Evolutionary conservation across 2,329 filamentous ascomycete genomes (phyloP), one percentile per base, ranked within the genome.

Genomic region (Elsinoe fawcettii): DNA sequence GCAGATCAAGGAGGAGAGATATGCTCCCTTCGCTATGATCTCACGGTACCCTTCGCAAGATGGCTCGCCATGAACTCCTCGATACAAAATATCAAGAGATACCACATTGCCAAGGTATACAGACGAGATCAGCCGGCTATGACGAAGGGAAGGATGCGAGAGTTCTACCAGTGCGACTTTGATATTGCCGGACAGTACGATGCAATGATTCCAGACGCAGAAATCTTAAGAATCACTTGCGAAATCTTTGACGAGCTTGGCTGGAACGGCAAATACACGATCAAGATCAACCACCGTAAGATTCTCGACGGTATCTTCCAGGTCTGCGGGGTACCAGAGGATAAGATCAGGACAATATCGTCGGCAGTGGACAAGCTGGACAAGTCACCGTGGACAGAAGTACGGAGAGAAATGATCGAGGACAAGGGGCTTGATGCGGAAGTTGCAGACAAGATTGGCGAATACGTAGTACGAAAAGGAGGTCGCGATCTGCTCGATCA

Each of bases 141-240:
- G 75, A 88, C 86, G 61, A 93, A 95, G 71, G 92, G 91, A 54
- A 84, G 91, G 56, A 93, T 96, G 87, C 83, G 92, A 67, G 92
- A 96, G 74, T 96, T 96, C 73, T 96, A 95, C 76, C 91, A 96
- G 73, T 96, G 91, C 75, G 92, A 97, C 74, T 95, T 96, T 68
- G 91, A 96, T 70, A 92, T 96, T 73, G 91, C 91, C 11, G 90
- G 91, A 60, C 77, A 76, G 41, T 95, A 90, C 75, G 92, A 96
- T 69, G 74, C 88, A 56, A 96, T 96, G 90, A 80, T 96, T 23
- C 89, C 91, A 58, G 92, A 96, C 68, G 88, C 90, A 36, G 91
- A 96, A 74, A 86, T 96, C 59, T 75, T 97, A 65, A 81, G 87
- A 58, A 90, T 96, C 63, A 82, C 88, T 51, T 84, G 83, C 65